Evolutionary conservation across 805 yeast genomes (phyloP).

Genomic region (Blastobotrys robertii): DNA sequence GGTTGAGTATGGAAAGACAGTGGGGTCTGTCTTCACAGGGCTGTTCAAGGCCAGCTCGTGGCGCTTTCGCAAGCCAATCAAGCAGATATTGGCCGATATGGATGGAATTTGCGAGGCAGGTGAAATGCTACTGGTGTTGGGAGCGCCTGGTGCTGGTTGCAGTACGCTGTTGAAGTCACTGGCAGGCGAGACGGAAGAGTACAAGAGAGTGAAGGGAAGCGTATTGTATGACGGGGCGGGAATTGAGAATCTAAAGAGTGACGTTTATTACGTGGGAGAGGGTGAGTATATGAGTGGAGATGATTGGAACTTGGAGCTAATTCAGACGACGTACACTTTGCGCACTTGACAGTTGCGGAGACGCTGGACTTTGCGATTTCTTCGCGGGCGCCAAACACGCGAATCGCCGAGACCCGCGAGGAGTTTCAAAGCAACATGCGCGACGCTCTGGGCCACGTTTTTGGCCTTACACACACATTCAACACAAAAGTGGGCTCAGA

Average conservation of each 20-base stretch:
- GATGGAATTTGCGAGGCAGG: conserved; percentile 42
- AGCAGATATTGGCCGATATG: conserved; percentile 19
- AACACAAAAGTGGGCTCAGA: conserved; percentile 55
- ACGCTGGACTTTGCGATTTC: conserved; percentile 63
- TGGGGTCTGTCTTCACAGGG: conserved; percentile 31
- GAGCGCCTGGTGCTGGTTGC: conserved; percentile 77
- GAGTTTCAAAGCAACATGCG: conserved; percentile 41
- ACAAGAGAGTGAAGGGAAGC: conserved; percentile 42
- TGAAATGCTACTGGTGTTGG: conserved; percentile 59
- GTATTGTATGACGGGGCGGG: conserved; percentile 55
- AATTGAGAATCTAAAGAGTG: conserved; percentile 47
- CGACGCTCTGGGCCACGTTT: conserved; percentile 42
- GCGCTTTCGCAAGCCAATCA: neutral
- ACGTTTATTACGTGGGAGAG: conserved; percentile 32
- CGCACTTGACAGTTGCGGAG: conserved; percentile 64
- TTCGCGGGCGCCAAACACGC: conserved; percentile 51
- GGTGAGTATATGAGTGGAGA: conserved; percentile 20
- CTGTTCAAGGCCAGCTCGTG: neutral
- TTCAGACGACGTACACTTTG: conserved; percentile 65
- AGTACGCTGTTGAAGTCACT: conserved; percentile 57
- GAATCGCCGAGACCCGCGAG: conserved; percentile 38
- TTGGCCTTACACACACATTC: conserved; percentile 51
- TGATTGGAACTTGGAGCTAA: conserved; percentile 22
- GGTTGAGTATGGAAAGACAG: conserved; percentile 36
- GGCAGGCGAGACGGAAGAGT: conserved; percentile 46